Conservation (phyloP, 2,329 filamentous ascomycete species). For the Paracoccidioides lutzii region DNA sequence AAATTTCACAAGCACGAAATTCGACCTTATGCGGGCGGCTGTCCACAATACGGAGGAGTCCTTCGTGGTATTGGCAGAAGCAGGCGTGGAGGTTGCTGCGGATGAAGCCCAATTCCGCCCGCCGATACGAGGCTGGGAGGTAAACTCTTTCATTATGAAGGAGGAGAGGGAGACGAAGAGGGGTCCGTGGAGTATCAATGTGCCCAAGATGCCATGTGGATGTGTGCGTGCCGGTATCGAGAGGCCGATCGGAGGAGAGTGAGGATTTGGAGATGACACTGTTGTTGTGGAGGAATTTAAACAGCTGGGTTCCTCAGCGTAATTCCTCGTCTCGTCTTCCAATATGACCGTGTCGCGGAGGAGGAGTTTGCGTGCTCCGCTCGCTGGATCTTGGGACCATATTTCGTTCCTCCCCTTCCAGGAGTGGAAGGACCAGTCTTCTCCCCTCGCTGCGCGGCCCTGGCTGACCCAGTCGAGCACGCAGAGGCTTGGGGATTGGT, state of each 20-base stretch:
- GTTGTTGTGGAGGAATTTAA: neutral
- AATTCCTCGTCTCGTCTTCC: constrained; percentile 36
- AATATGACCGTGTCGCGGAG: constrained; percentile 78
- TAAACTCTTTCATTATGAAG: constrained; percentile 72
- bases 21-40: constrained; percentile 57
- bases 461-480: constrained; percentile 90
- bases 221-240: constrained; percentile 50
- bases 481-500: constrained; percentile 47
- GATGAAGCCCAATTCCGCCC: constrained; percentile 55
- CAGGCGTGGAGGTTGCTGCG: constrained; percentile 11
- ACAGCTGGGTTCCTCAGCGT: neutral
- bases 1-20: constrained; percentile 86
- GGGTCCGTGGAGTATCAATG: constrained; percentile 66
- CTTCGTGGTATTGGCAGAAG: constrained; percentile 9
- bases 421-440: constrained; percentile 70
- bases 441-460: constrained; percentile 69
- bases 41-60: constrained; percentile 62
- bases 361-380: constrained; percentile 47
- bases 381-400: constrained; percentile 24
- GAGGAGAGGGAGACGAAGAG: constrained; percentile 52
- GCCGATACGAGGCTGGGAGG: constrained; percentile 65
- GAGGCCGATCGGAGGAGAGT: neutral
- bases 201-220: constrained; percentile 65
- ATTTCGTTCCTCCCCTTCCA: constrained; percentile 85
- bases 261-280: neutral